Evolutionary conservation across 2,329 filamentous ascomycete genomes (phyloP), one percentile per base, ranked within the genome.

Genomic region (Fusarium coffeatum): DNA sequence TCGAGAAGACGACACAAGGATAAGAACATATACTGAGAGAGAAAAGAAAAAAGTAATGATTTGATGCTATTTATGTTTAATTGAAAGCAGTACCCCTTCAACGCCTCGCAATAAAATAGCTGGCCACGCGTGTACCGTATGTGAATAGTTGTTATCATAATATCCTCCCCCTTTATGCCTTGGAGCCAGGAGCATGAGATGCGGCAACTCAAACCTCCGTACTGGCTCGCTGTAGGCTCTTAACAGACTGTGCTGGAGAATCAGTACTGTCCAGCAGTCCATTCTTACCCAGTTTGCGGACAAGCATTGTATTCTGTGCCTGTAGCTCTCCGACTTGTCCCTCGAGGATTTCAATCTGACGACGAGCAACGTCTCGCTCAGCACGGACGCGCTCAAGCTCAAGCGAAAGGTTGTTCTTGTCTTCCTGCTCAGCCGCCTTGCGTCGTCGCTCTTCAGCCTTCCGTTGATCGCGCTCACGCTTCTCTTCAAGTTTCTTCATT

Each of bases 401-500:
- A 48, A 84, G 77, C 27, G 80, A 75, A 43, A 88, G 55, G 58
- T 83, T 84, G 16, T 78, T 76, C 75, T 81, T 84, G 64, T 87
- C 86, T 71, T 89, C 86, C 40, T 84, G 83, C 76, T 89, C 88
- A 1, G 76, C 74, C 22, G 80, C 79, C 78, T 89, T 90, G 27
- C 80, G 80, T 47, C 79, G 80, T 27, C 83, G 79, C 48, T 85
- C 84, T 60, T 86, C 84, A 2, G 85, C 85, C 78, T 90, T 91
- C 71, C 82, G 83, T 64, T 88, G 83, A 74, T 93, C 91, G 60
- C 85, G 86, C 61, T 84, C 82, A 49, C 88, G 87, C 80, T 88
- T 89, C 68, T 88, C 85, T 68, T 92, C 88, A 4, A 92, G 80
- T 78, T 90, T 91, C 66, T 82, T 81, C 47, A 92, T 81, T 74